These are phyloP conservation scores for Blastocystis hominis DNA, from an alignment of 352 stramenopile species.

Conservation along the genomic window DNA sequence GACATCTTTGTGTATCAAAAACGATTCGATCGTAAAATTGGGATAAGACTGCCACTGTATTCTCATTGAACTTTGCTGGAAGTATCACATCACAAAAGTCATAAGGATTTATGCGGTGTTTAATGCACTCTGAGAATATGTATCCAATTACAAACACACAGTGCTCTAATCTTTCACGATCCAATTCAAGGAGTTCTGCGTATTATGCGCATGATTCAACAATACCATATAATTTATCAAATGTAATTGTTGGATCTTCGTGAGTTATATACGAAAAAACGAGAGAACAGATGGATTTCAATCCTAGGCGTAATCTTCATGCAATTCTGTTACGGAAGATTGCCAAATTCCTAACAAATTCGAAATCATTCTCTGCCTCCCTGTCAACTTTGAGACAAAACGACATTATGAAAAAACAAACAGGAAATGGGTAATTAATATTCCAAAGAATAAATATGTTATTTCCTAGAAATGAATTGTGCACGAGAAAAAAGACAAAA, in stretches of 20 bases:
- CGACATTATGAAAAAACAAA: background rate
- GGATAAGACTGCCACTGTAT: background rate
- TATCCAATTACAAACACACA: conserved; percentile 10
- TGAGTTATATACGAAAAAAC: conserved; percentile 14
- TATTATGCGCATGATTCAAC: background rate
- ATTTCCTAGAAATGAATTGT: background rate
- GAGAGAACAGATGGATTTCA: conserved; percentile 25
- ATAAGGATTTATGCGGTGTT: conserved; percentile 25
- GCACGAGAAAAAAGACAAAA: background rate
- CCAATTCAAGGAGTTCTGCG: background rate
- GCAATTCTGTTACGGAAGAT: background rate
- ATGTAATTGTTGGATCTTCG: background rate
- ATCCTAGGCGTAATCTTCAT: background rate
- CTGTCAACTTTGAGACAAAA: background rate
- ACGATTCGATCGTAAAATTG: conserved; percentile 48
- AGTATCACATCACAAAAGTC: conserved; percentile 5
- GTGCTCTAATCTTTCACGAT: background rate
- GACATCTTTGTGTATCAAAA: background rate
- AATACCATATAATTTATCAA: background rate
- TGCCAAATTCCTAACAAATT: background rate
- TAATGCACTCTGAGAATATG: conserved; percentile 17
- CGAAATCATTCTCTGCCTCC: background rate
- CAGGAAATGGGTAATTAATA: background rate
- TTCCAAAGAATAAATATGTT: background rate
- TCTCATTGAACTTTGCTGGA: background rate